phyloP scores from a whole-genome alignment of 495 filamentous ascomycete species.

The Penicillium psychrofluorescens region DNA sequence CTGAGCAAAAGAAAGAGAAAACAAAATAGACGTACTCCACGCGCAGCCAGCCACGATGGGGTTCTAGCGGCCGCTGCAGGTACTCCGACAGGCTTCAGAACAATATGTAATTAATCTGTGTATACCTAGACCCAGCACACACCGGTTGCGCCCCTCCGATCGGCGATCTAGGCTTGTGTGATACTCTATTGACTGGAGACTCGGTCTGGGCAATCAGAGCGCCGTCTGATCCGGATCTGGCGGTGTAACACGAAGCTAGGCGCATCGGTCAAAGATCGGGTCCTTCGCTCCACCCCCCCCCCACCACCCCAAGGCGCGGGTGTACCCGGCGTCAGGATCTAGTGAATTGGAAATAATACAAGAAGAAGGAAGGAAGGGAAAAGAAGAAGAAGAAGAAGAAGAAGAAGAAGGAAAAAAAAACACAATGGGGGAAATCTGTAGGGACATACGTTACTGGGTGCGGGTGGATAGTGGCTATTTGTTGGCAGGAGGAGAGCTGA shows the following conservation, averaged over 20 bases:
- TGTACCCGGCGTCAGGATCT: conserved; percentile 1
- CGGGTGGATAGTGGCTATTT: background rate
- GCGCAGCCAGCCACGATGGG: conserved; percentile 14
- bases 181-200: background rate
- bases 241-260: conserved; percentile 21
- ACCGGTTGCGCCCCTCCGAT: conserved; percentile 1
- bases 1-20: background rate
- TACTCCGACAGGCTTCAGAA: conserved; percentile 6
- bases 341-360: background rate
- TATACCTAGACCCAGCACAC: no score
- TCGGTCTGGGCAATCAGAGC: conserved; percentile 1
- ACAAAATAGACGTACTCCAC: conserved; percentile 3
- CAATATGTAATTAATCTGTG: conserved; percentile 6
- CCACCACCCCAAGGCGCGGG: conserved; percentile 1
- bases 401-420: conserved; percentile 10
- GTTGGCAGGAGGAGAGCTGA: conserved; percentile 22
- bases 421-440: background rate
- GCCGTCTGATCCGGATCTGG: conserved; percentile 16
- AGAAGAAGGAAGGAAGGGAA: conserved; percentile 7
- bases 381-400: no score
- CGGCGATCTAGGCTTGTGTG: conserved; percentile 4
- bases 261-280: conserved; percentile 8
- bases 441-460: no score
- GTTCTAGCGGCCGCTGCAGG: conserved; percentile 14
- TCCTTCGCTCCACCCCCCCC: conserved; percentile 2